These are phyloP conservation scores for Sechiopsis laciniata DNA, from an alignment of 306 rosid genomes.

Conservation along the genomic window DNA sequence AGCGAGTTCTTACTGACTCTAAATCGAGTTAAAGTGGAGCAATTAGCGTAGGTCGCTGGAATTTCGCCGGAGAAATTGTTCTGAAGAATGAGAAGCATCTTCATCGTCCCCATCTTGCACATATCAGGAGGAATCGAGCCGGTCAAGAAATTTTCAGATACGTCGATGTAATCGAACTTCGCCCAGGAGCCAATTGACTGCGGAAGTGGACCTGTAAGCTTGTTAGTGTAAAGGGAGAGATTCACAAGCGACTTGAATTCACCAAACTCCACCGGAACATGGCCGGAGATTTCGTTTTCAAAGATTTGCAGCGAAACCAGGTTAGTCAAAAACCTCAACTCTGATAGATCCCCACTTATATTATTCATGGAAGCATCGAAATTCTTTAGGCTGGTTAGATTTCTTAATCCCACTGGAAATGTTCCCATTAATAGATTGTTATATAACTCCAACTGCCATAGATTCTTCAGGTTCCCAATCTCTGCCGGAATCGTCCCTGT, in stretches of 20 bases:
- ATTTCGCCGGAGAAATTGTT: slow-evolving; percentile 76
- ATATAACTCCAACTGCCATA: slow-evolving; percentile 67
- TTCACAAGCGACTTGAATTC: slow-evolving; percentile 47
- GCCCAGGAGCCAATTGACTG: slow-evolving; percentile 68
- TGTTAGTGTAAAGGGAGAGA: slow-evolving; percentile 58
- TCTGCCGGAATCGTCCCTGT: slow-evolving; percentile 50
- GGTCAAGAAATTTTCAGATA: slow-evolving; percentile 55
- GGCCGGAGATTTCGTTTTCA: slow-evolving; percentile 48
- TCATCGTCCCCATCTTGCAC: slow-evolving; percentile 66
- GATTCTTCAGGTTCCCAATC: slow-evolving; percentile 55
- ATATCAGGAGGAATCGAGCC: slow-evolving; percentile 81
- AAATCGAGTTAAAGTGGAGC: slow-evolving; percentile 45
- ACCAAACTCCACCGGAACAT: slow-evolving; percentile 62
- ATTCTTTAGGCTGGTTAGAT: slow-evolving; percentile 37
- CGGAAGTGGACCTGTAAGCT: slow-evolving; percentile 62
- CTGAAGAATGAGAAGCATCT: slow-evolving; percentile 42
- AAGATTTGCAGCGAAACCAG: slow-evolving; percentile 54
- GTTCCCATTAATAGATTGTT: slow-evolving; percentile 46
- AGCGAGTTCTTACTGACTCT: slow-evolving; percentile 71
- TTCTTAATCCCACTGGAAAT: slow-evolving; percentile 53
- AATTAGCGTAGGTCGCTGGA: slow-evolving; percentile 50
- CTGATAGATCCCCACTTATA: slow-evolving; percentile 61
- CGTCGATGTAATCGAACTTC: slow-evolving; percentile 52
- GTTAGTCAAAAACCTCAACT: slow-evolving; percentile 36
- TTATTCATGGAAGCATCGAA: slow-evolving; percentile 59